These are phyloP conservation scores for Hypoxylon trugodes DNA, from an alignment of 495 filamentous ascomycete genomes.

Conservation along the genomic window DNA sequence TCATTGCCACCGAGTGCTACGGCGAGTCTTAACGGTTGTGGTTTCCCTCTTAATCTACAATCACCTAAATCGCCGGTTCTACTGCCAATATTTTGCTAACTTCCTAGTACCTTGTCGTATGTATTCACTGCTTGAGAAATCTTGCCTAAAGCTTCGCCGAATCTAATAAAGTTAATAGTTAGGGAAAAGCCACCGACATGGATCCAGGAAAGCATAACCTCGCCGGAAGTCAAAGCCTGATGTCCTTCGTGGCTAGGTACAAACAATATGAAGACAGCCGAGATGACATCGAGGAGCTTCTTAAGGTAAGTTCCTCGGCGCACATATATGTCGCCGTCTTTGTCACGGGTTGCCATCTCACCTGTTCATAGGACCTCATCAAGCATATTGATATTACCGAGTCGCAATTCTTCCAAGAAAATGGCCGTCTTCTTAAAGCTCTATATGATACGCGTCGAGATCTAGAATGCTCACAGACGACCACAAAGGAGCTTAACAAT, in stretches of 20 bases:
- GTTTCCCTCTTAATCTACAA: no score
- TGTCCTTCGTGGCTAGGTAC: slow-evolving; percentile 56
- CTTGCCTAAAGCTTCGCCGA: not conserved
- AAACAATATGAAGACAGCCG: slow-evolving; percentile 45
- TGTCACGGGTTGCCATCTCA: slow-evolving; percentile 11
- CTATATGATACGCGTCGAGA: slow-evolving; percentile 53
- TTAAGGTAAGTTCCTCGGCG: slow-evolving; percentile 41
- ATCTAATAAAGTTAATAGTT: not conserved
- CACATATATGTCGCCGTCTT: not conserved
- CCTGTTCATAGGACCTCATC: slow-evolving; percentile 52
- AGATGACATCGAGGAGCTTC: slow-evolving; percentile 48
- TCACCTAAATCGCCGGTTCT: no score
- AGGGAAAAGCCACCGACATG: not conserved
- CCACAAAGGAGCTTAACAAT: slow-evolving; percentile 54
- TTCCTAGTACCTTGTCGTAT: no score
- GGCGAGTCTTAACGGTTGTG: no score
- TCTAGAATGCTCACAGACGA: slow-evolving; percentile 50
- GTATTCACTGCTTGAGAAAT: no score
- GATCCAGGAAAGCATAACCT: not conserved
- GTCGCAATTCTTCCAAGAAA: slow-evolving; percentile 48
- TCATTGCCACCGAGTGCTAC: no score
- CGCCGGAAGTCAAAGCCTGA: slow-evolving; percentile 17
- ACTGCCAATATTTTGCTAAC: no score
- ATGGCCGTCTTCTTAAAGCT: slow-evolving; percentile 42
- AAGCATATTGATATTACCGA: slow-evolving; percentile 50